Percentiles rank a stretch among this genome's conserved stretches.
Conservation (phyloP, 176 grass and related monocot genomes). For the Oryza rufipogon region DNA sequence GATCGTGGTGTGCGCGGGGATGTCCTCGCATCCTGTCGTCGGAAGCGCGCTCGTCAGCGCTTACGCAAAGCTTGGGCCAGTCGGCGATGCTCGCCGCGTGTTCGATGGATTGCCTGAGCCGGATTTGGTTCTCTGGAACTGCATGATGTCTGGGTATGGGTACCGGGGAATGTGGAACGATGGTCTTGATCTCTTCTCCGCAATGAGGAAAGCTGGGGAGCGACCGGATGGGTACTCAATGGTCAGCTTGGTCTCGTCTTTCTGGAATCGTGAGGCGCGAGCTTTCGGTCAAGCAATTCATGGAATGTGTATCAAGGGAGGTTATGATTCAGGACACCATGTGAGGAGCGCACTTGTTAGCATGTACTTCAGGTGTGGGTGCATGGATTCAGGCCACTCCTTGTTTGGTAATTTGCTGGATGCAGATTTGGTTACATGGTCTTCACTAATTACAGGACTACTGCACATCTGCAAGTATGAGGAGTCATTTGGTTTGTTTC, state of each 20-base stretch:
- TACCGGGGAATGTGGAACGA: constrained; percentile 55
- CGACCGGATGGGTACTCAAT: constrained; percentile 61
- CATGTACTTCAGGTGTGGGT: constrained; percentile 64
- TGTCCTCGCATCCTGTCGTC: constrained; percentile 37
- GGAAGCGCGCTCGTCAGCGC: constrained; percentile 52
- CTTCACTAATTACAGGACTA: constrained; percentile 64
- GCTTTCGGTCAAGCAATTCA: constrained; percentile 48
- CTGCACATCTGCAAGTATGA: constrained; percentile 28
- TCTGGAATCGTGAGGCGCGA: constrained; percentile 45
- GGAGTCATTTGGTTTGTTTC: constrained; percentile 55
- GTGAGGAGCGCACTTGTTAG: constrained; percentile 63
- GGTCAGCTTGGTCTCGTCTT: constrained; percentile 58
- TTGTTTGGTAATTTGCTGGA: constrained; percentile 45
- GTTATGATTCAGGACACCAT: constrained; percentile 56
- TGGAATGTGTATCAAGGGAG: constrained; percentile 60
- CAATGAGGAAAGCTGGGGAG: constrained; percentile 42
- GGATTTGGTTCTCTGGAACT: constrained; percentile 70
- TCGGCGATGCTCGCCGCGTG: constrained; percentile 34
- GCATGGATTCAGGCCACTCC: constrained; percentile 35
- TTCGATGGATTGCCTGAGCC: constrained; percentile 48
- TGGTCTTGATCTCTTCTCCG: constrained; percentile 52
- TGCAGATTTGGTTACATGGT: constrained; percentile 69
- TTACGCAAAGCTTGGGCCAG: constrained; percentile 50
- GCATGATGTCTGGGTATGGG: constrained; percentile 62
- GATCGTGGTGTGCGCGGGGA: constrained; percentile 6